Evolutionary conservation across 2,329 filamentous ascomycete genomes (phyloP).

Genomic region (Helotiales sp.): DNA sequence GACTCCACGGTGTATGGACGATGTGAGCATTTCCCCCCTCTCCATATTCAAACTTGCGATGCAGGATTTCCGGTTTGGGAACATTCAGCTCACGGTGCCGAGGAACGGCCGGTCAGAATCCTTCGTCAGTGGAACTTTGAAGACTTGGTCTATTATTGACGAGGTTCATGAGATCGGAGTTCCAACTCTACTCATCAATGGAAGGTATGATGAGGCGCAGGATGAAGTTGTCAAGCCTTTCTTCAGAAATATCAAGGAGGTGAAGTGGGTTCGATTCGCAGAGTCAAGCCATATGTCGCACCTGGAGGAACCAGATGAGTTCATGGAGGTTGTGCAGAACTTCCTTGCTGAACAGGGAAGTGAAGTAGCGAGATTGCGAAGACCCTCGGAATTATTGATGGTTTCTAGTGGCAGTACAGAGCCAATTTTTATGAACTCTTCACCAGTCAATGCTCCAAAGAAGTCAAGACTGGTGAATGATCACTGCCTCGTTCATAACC

Average conservation of each 20-base stretch:
- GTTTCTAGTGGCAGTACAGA: no score
- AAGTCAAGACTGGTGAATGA: background rate
- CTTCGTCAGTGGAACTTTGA: constrained; percentile 47
- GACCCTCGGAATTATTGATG: background rate
- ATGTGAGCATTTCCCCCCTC: constrained; percentile 16
- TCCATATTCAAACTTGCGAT: no score
- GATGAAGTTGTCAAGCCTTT: constrained; percentile 45
- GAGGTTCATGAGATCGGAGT: constrained; percentile 46
- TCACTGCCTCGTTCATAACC: background rate
- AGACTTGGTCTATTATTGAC: constrained; percentile 46
- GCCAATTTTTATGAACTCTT: background rate
- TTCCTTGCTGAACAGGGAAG: constrained; percentile 35
- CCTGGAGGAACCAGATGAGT: constrained; percentile 47
- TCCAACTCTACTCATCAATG: constrained; percentile 50
- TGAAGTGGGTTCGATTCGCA: constrained; percentile 47
- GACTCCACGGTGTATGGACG: constrained; percentile 24
- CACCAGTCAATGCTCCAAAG: background rate
- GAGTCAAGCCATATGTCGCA: constrained; percentile 42
- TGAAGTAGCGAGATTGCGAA: background rate
- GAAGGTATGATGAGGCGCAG: constrained; percentile 45
- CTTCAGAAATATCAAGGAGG: constrained; percentile 46
- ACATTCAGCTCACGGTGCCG: background rate
- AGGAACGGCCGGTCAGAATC: constrained; percentile 49
- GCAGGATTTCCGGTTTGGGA: background rate
- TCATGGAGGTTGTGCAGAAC: constrained; percentile 42